Evolutionary conservation across 2,329 filamentous ascomycete genomes (phyloP).

Genomic region (Leptodontidium sp.): DNA sequence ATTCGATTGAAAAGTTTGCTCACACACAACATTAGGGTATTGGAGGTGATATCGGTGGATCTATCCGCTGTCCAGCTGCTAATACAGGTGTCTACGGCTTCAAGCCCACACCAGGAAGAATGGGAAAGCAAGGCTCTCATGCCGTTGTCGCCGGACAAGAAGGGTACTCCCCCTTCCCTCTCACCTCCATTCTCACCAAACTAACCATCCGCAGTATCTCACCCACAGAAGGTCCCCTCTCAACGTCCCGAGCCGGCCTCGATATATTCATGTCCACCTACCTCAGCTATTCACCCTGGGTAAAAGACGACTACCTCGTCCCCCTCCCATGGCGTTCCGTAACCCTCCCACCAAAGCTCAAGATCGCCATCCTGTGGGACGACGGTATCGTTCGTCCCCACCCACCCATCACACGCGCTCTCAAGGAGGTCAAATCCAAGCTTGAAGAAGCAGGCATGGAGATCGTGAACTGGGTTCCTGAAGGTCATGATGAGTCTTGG

Average conservation of each 20-base stretch:
- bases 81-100: conserved; percentile 59
- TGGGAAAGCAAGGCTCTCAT: conserved; percentile 52
- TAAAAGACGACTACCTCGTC: conserved; percentile 57
- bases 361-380: conserved; percentile 47
- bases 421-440: conserved; percentile 28
- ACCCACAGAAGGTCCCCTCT: conserved; percentile 48
- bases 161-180: conserved; percentile 8
- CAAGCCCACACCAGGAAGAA: conserved; percentile 54
- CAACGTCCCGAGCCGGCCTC: conserved; percentile 56
- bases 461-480: conserved; percentile 37
- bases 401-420: conserved; percentile 36
- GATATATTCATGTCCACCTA: conserved; percentile 47
- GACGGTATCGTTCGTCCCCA: conserved; percentile 35
- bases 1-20: not conserved
- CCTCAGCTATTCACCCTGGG: conserved; percentile 53
- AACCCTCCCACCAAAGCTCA: conserved; percentile 39
- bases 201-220: conserved; percentile 23
- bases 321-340: conserved; percentile 51
- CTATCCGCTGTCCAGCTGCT: conserved; percentile 49
- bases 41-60: conserved; percentile 36
- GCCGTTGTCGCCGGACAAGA: conserved; percentile 54
- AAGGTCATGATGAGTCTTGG: conserved; percentile 37
- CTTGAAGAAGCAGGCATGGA: conserved; percentile 31
- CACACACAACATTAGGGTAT: conserved; percentile 21
- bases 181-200: not conserved